Evolutionary conservation across 345 rosid genomes (phyloP), one percentile per base, ranked within the genome.

Genomic region (Rhodomyrtus tomentosa): DNA sequence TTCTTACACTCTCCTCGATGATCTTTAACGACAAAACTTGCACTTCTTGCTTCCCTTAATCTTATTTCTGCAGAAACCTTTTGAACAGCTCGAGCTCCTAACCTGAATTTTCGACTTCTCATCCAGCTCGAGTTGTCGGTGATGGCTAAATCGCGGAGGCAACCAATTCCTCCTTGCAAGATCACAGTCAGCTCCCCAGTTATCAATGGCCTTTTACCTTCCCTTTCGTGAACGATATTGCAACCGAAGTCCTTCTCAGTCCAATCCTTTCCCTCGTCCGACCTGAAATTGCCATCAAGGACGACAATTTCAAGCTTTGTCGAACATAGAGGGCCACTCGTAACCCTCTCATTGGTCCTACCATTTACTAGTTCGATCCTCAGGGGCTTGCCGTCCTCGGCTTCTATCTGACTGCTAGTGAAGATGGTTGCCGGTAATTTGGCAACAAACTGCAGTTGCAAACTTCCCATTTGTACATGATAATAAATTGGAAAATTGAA

Each of bases 311-410:
- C 85, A 9, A 83, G 53, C 81, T 45, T 21, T 10, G 18, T 21
- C 1, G 85, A 83, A 15, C 81, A 83, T 15, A 38, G 36, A 72
- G 85, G 55, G 20, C 90, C 92, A 6, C 86, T 87, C 11, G 84
- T 25, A 24, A 91, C 82, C 27, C 81, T 51, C 18, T 84, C 58
- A 49, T 83, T 83, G 48, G 88, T 83, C 2, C 18, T 82, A 6
- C 88, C 84, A 79, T 91, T 90, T 32, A 87, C 50, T 45, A 91
- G 83, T 5, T 62, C 82, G 9, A 91, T 79, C 56, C 81, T 56
- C 56, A 91, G 27, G 18, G 88, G 82, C 9, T 52, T 80, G 4
- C 82, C 85, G 7, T 84, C 86, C 82, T 85, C 88, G 1, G 87
- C 68, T 55, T 76, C 85, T n/a, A 91, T 58, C 50, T 20, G 89